Conservation (phyloP, 139 green algal species). For the Edaphochlamys debaryana region DNA sequence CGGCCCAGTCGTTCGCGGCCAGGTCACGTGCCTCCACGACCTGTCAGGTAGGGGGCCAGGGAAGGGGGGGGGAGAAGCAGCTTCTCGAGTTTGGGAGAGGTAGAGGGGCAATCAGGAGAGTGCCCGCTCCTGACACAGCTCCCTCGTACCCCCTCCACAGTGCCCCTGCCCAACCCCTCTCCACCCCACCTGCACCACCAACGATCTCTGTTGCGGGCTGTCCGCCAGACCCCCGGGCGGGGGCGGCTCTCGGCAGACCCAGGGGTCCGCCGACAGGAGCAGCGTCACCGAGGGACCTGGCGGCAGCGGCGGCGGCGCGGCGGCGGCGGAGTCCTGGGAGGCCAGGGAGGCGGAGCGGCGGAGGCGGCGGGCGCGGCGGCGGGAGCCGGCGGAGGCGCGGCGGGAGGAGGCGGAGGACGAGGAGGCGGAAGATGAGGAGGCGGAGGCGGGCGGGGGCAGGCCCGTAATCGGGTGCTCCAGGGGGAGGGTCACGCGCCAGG, state of each 20-base stretch:
- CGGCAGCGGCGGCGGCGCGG: no score
- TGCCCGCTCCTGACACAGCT: no score
- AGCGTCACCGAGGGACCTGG: conserved; percentile 41
- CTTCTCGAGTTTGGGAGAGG: background rate
- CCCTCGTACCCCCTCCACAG: no score
- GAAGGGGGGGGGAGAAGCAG: background rate
- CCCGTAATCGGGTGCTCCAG: conserved; percentile 26
- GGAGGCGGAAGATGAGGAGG: no score
- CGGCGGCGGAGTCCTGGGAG: no score
- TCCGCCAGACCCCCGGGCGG: background rate
- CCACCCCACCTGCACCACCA: conserved; percentile 61
- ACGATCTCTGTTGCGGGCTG: conserved; percentile 21
- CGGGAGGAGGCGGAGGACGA: no score
- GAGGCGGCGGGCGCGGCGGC: no score
- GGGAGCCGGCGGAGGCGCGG: no score
- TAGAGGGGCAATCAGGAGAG: no score
- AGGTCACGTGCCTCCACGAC: conserved; percentile 41
- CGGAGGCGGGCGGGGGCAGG: conserved; percentile 3
- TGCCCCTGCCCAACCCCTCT: no score
- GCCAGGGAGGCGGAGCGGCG: no score
- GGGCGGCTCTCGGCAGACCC: conserved; percentile 38
- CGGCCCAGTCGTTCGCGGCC: conserved; percentile 42
- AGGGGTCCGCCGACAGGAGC: conserved; percentile 44
- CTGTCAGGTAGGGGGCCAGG: no score
- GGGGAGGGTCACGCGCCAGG: conserved; percentile 48